Evolutionary conservation across 108 stramenopile species (phyloP), one percentile per base, ranked within the genome.

Genomic region (Fragilariopsis cylindrus): DNA sequence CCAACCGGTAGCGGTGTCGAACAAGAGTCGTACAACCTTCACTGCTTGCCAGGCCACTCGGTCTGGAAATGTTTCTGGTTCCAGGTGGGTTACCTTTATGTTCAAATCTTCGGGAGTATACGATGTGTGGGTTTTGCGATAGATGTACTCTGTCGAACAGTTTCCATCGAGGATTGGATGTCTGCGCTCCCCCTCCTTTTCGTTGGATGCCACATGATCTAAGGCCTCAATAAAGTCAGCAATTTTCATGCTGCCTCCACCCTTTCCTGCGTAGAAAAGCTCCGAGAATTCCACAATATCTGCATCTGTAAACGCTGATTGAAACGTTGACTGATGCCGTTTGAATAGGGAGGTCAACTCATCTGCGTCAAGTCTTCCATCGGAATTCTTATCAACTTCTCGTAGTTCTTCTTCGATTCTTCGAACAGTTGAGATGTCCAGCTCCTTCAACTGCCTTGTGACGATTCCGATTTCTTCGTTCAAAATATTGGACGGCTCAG

Each of bases 211-310:
- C 18, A 79, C 78, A 8, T 57, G 79, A 56, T 88, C 92, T 39
- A 94, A 60, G 8, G 90, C 89, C 46, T 83, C 85, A 55, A 94
- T 76, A 73, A 94, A 90, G 4, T 74, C 64, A 49, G 86, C 77
- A 70, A 92, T 82, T 7, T 65, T 19, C 4, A 92, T 82, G 16
- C 57, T 55, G n/a, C 83, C 84, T 9, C 85, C 93, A 21, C 81
- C 87, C 16, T 79, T 82, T 13, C 73, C 81, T 5, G 85, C 87
- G 57, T 94, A 94, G 67, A 78, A 94, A 5, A 90, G 54, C 52
- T 94, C 93, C 39, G 82, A 69, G 16, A 92, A 70, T 63, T 92
- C 89, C 16, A 88, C 74, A 48, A 92, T 85, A 57, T 94, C 93
- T 4, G 58, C 77, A n/a, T 92, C 93, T 1, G 85, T 85, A 74